Evolutionary conservation across 106 monocot species (phyloP).

Genomic region (Dioscorea dumetorum): DNA sequence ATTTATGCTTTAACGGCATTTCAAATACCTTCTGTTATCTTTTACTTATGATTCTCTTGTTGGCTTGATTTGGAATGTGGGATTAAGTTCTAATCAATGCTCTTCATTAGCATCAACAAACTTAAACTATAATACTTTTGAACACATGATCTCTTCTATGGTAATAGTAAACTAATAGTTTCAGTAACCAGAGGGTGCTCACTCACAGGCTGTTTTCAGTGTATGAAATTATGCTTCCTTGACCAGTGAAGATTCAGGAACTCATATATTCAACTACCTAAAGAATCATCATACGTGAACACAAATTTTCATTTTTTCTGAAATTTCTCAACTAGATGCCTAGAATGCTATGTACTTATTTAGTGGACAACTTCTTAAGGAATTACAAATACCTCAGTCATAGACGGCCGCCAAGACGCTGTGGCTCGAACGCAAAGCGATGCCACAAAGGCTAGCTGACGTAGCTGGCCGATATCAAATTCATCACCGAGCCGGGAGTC

Average conservation of each 20-base stretch:
- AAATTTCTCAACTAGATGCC: neutral
- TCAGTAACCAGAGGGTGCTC: neutral
- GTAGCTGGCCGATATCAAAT: conserved; percentile 15
- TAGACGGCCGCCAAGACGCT: conserved; percentile 19
- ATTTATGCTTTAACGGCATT: neutral
- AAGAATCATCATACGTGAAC: neutral
- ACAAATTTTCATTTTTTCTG: neutral
- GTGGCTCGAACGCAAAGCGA: conserved; percentile 23
- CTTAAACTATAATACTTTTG: too few species aligned
- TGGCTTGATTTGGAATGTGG: too few species aligned
- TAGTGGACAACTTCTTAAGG: neutral
- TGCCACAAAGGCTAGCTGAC: conserved; percentile 12
- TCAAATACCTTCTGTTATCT: too few species aligned
- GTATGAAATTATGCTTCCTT: neutral
- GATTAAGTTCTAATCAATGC: too few species aligned
- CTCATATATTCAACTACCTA: neutral
- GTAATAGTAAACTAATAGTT: neutral
- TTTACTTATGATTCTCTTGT: too few species aligned
- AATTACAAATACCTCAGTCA: conserved; percentile 19
- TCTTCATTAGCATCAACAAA: too few species aligned
- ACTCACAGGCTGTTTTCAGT: neutral
- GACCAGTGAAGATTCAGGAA: neutral
- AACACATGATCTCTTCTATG: too few species aligned
- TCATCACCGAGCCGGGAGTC: conserved; percentile 17
- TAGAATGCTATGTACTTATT: neutral